Evolutionary conservation across 805 yeast species (phyloP).

Genomic region (Candida michaelii): DNA sequence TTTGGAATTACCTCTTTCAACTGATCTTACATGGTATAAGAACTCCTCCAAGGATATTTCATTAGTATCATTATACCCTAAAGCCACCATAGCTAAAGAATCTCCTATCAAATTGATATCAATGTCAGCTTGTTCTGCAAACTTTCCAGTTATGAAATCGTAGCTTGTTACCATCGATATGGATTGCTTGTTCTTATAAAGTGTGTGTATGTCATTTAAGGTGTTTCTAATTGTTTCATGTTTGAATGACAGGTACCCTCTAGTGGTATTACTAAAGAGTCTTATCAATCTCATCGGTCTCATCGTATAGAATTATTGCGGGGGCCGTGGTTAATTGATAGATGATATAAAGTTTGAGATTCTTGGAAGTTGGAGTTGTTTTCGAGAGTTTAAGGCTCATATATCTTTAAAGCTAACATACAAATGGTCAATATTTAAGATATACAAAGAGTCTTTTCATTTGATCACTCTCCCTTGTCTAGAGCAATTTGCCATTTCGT

Average conservation of each 20-base stretch:
- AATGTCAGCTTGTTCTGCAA: slow-evolving; percentile 63
- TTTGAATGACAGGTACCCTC: slow-evolving; percentile 9
- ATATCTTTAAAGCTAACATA: no score
- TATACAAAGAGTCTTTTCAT: no score
- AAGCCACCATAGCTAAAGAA: slow-evolving; percentile 87
- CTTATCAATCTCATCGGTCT: slow-evolving; percentile 3
- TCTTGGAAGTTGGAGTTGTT: no score
- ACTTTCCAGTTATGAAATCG: slow-evolving; percentile 72
- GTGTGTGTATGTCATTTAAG: slow-evolving; percentile 18
- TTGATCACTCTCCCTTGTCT: no score
- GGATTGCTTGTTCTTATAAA: slow-evolving; percentile 24
- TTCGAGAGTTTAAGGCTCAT: no score
- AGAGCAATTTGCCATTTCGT: no score
- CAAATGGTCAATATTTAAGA: no score
- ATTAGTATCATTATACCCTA: slow-evolving; percentile 77
- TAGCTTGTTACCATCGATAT: slow-evolving; percentile 73
- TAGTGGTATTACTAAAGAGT: slow-evolving; percentile 1
- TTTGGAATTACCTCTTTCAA: slow-evolving; percentile 62
- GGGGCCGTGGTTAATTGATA: not conserved
- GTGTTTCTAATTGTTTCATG: slow-evolving; percentile 20
- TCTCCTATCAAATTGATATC: slow-evolving; percentile 86
- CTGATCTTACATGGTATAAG: slow-evolving; percentile 72
- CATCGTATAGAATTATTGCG: slow-evolving; percentile 2
- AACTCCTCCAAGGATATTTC: slow-evolving; percentile 79
- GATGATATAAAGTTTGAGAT: no score